Conservation (phyloP, 2,329 filamentous ascomycete genomes). For the Pseudogymnoascus verrucosus region DNA sequence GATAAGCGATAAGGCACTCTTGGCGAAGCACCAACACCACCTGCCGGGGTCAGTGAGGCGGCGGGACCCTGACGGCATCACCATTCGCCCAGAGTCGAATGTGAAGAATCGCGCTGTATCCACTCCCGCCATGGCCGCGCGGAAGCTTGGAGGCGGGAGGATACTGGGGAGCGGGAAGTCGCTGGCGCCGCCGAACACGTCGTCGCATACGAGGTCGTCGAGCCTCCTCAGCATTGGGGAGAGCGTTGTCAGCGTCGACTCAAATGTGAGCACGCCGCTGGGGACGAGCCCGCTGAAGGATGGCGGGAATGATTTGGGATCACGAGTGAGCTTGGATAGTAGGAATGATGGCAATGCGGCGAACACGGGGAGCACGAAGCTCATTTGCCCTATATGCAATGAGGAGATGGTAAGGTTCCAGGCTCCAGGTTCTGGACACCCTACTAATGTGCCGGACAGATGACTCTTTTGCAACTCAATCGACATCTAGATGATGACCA, state of each 20-base stretch:
- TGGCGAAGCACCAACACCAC: not conserved
- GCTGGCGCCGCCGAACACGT: constrained; percentile 58
- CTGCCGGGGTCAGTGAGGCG: constrained; percentile 1
- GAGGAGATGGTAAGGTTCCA: constrained; percentile 76
- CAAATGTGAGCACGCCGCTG: constrained; percentile 46
- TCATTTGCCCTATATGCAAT: constrained; percentile 94
- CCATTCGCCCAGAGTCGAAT: constrained; percentile 5
- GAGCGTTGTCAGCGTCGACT: constrained; percentile 72
- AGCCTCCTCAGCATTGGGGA: constrained; percentile 47
- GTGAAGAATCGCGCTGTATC: constrained; percentile 12
- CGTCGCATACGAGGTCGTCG: constrained; percentile 28
- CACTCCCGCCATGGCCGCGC: constrained; percentile 57
- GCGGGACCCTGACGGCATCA: constrained; percentile 5
- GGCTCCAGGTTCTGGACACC: constrained; percentile 8
- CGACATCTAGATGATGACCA: constrained; percentile 69
- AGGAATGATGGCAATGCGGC: constrained; percentile 42
- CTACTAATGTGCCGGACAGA: constrained; percentile 38
- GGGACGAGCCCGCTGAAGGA: constrained; percentile 58
- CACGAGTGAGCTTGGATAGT: constrained; percentile 63
- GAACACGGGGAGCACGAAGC: constrained; percentile 51
- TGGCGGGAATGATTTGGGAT: constrained; percentile 68
- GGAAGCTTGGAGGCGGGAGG: constrained; percentile 86
- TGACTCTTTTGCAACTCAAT: constrained; percentile 89
- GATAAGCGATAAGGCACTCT: constrained; percentile 3
- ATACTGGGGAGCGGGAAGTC: constrained; percentile 81